phyloP scores from a whole-genome alignment of 2,329 filamentous ascomycete genomes.

The Penicillium olsonii region DNA sequence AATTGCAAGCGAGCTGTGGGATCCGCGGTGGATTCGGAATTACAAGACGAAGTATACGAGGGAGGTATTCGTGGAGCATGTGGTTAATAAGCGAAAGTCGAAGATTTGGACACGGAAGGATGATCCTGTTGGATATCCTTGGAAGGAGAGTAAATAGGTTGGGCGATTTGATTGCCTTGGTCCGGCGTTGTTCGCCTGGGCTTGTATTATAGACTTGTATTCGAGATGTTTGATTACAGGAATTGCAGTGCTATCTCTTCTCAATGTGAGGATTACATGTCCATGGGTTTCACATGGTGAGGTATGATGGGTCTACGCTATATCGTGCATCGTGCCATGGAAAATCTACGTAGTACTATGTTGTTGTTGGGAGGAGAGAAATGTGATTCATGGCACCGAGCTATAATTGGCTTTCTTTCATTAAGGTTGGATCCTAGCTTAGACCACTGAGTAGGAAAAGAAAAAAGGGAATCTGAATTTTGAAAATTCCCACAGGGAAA shows the following conservation, averaged over 20 bases:
- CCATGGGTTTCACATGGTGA: background rate
- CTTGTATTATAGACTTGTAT: background rate
- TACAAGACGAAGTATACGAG: constrained; percentile 75
- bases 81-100: constrained; percentile 80
- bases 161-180: background rate
- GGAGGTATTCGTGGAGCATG: constrained; percentile 89
- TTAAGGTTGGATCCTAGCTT: background rate
- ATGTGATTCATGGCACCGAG: too few relatives aligned
- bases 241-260: background rate
- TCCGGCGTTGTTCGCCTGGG: background rate
- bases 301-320: too few relatives aligned
- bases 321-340: too few relatives aligned
- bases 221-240: background rate
- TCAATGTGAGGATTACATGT: background rate
- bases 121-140: constrained; percentile 68
- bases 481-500: background rate
- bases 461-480: background rate
- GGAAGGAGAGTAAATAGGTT: constrained; percentile 49
- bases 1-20: constrained; percentile 93
- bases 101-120: constrained; percentile 87
- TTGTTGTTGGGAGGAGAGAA: too few relatives aligned
- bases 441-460: background rate
- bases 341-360: too few relatives aligned
- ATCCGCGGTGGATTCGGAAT: constrained; percentile 82
- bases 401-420: background rate